Base-by-base conservation (phyloP, 352 stramenopile species). In the Aphanomyces astaci region DNA sequence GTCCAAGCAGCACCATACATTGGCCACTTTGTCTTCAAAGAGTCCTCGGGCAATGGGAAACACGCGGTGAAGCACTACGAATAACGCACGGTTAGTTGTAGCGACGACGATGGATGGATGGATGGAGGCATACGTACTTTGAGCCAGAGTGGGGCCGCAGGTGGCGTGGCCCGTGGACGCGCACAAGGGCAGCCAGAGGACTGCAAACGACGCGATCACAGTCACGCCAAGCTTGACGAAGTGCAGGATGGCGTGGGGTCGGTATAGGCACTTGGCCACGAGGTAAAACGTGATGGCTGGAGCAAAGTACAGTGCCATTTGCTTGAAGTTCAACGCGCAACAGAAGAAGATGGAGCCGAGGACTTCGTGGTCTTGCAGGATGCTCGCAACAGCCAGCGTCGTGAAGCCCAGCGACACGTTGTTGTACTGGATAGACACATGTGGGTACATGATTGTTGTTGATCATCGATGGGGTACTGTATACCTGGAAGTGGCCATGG, bases 221-320 rank as follows among this genome's bases (percentile, higher is more conserved):
- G 91, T 92, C n/a, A 89, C 32, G 3, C 76, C 85, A 10, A 98
- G 80, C 63, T 88, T 90, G 9, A 75, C 5, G 15, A 93, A 30
- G 70, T 90, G 86, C 4, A 52, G 43, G 3, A 55, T 22, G 31
- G 72, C 75, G 45, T 74, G 66, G 5, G 72, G 63, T 3, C 80
- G 77, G 52, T 95, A 86, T 2, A 88, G 54, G 57, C 91, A 98
- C 60, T 90, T 90, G 24, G 86, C 84, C 28, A 99, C 72, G n/a
- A 98, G 78, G 71, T 91, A 98, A 5, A 94, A 78, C 63, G 97
- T 97, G 36, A 99, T 83, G 36, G 87, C 90, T 4, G 95, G 95
- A 0, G 95, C 90, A 75, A 98, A 99, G 78, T 99, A 99, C 4
- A 99, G 82, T n/a, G 94, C 87, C 92, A 99, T 99, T 88, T 99